Evolutionary conservation across 2,329 filamentous ascomycete genomes (phyloP).

Genomic region (Pseudogymnoascus sp.): DNA sequence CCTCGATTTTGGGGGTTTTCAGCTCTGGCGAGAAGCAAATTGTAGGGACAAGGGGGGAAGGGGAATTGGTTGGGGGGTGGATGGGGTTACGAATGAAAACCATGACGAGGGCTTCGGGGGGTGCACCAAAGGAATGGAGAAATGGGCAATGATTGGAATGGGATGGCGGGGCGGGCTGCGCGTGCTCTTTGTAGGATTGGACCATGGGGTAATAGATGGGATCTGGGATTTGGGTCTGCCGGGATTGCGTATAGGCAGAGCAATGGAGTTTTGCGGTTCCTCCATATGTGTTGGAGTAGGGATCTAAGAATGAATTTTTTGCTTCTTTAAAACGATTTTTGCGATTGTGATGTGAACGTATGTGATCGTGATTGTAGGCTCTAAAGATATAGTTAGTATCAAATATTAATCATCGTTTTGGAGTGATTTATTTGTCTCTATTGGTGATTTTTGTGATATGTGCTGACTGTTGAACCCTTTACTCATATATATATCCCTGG

Average conservation of each 20-base stretch:
- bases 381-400: too few species aligned
- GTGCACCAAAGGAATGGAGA: neutral
- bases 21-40: neutral
- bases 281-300: neutral
- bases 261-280: constrained; percentile 31
- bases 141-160: neutral
- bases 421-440: neutral
- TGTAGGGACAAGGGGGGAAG: neutral
- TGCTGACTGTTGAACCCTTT: neutral
- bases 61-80: neutral
- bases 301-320: constrained; percentile 4
- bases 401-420: too few species aligned
- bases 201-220: constrained; percentile 16
- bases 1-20: neutral
- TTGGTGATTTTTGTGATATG: too few species aligned
- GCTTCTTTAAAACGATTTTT: neutral
- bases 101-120: neutral
- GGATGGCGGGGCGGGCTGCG: constrained; percentile 22
- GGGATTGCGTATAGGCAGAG: constrained; percentile 18
- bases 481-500: neutral
- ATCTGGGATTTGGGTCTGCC: constrained; percentile 16
- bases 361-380: neutral
- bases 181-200: constrained; percentile 25
- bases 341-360: constrained; percentile 16
- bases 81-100: neutral